Conservation (phyloP, 345 rosid genomes). For the Odontarrhena argentea region DNA sequence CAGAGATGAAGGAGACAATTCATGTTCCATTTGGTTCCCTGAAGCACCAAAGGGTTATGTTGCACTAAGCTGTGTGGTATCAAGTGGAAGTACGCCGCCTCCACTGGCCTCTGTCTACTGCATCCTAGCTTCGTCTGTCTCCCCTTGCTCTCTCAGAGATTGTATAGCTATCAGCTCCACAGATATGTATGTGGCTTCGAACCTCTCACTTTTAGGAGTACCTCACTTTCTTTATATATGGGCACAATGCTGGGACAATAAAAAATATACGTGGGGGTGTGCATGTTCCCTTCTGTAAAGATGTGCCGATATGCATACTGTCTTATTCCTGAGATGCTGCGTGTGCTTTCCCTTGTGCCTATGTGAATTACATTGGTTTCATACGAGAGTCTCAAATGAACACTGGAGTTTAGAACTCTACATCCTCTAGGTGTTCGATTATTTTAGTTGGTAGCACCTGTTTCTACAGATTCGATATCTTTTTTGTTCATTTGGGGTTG, state of each 20-base stretch:
- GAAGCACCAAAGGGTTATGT: constrained; percentile 90
- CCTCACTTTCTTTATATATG: constrained; percentile 24
- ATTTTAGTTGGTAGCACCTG: constrained; percentile 20
- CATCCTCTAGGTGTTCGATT: constrained; percentile 13
- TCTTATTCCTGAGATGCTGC: constrained; percentile 3
- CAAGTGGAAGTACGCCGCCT: constrained; percentile 67
- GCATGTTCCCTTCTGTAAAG: constrained; percentile 22
- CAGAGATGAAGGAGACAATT: constrained; percentile 39
- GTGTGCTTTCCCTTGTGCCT: constrained; percentile 4
- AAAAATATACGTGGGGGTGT: constrained; percentile 16
- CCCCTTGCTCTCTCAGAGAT: constrained; percentile 89
- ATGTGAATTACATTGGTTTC: constrained; percentile 23
- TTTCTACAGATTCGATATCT: constrained; percentile 16
- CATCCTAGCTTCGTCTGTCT: constrained; percentile 74
- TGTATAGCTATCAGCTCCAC: constrained; percentile 65
- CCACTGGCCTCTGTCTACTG: constrained; percentile 70
- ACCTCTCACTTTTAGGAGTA: constrained; percentile 30
- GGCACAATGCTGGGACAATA: constrained; percentile 27
- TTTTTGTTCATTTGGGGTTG: constrained; percentile 23
- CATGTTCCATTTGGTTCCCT: constrained; percentile 90
- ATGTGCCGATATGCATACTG: constrained; percentile 8
- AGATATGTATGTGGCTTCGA: constrained; percentile 56
- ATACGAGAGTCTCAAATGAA: constrained; percentile 8
- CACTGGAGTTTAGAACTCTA: constrained; percentile 15
- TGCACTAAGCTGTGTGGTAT: constrained; percentile 84